phyloP scores from a whole-genome alignment of 106 monocot species.

The Platanthera zijinensis region DNA sequence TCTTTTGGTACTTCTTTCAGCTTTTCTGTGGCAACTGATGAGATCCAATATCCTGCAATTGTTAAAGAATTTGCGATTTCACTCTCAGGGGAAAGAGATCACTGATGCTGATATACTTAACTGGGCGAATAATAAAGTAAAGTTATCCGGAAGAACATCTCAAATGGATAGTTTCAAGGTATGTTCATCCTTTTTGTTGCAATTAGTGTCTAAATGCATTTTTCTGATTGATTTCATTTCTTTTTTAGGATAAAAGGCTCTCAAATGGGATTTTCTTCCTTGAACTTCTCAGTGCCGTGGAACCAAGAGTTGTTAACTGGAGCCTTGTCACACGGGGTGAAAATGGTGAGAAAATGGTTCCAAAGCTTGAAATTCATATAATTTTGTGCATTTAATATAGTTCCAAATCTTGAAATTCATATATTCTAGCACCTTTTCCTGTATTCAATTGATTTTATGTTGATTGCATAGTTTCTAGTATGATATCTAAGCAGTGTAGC shows the following conservation, averaged over 20 bases:
- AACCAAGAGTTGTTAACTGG: conserved; percentile 61
- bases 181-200: neutral
- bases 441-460: no score
- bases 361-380: no score
- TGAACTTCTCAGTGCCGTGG: conserved; percentile 60
- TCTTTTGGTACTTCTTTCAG: conserved; percentile 30
- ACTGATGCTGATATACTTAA: conserved; percentile 81
- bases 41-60: conserved; percentile 91
- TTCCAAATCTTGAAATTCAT: no score
- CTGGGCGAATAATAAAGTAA: conserved; percentile 90
- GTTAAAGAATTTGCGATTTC: conserved; percentile 77
- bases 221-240: neutral
- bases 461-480: no score
- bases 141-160: conserved; percentile 52
- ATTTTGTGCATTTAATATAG: no score
- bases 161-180: conserved; percentile 93
- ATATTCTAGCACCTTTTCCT: no score
- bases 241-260: conserved; percentile 38
- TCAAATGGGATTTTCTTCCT: conserved; percentile 64
- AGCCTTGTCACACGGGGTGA: conserved; percentile 58
- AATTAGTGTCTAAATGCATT: neutral
- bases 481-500: no score
- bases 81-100: conserved; percentile 83
- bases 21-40: conserved; percentile 96
- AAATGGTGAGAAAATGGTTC: conserved; percentile 23